These are phyloP conservation scores for Termitomyces bulborhizus DNA, from an alignment of 768 basidiomycete genomes.

Conservation along the genomic window DNA sequence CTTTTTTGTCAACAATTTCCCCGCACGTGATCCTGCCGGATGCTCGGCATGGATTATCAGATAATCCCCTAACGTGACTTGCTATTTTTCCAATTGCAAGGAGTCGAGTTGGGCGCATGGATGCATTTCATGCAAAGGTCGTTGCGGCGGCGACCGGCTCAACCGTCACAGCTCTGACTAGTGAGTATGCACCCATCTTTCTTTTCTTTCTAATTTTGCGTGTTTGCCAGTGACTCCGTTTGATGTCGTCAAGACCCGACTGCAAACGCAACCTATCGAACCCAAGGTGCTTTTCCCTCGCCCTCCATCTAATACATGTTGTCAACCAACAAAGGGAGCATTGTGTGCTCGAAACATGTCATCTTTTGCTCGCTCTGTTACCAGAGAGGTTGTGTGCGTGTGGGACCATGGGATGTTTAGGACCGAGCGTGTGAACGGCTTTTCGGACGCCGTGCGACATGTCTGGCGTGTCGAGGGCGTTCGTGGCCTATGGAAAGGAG, in stretches of 20 bases:
- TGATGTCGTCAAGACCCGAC: slow-evolving; percentile 93
- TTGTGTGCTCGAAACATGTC: slow-evolving; percentile 75
- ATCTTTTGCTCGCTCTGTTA: slow-evolving; percentile 52
- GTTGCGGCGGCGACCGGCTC: slow-evolving; percentile 77
- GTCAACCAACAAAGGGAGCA: slow-evolving; percentile 52
- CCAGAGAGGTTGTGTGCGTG: slow-evolving; percentile 66
- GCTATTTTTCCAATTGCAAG: background rate
- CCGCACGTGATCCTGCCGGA: slow-evolving; percentile 13
- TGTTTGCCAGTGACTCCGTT: slow-evolving; percentile 90
- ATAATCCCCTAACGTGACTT: slow-evolving; percentile 17
- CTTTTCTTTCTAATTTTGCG: background rate
- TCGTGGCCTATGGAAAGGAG: slow-evolving; percentile 92
- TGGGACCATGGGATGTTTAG: slow-evolving; percentile 71
- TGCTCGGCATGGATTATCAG: slow-evolving; percentile 23
- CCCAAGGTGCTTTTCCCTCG: slow-evolving; percentile 45
- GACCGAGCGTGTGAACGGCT: slow-evolving; percentile 74
- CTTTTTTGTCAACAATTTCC: slow-evolving; percentile 14
- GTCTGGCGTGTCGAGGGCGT: slow-evolving; percentile 80
- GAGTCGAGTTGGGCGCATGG: slow-evolving; percentile 36
- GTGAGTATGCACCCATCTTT: slow-evolving; percentile 32
- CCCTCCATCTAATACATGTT: slow-evolving; percentile 55
- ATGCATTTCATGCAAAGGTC: slow-evolving; percentile 73
- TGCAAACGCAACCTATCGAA: slow-evolving; percentile 83
- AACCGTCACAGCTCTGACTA: slow-evolving; percentile 76
- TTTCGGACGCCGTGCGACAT: slow-evolving; percentile 76